Percentiles rank a stretch among this genome's conserved stretches.
Evolutionary conservation across 2,329 filamentous ascomycete genomes (phyloP).

Genomic region (Alternaria infectoria): DNA sequence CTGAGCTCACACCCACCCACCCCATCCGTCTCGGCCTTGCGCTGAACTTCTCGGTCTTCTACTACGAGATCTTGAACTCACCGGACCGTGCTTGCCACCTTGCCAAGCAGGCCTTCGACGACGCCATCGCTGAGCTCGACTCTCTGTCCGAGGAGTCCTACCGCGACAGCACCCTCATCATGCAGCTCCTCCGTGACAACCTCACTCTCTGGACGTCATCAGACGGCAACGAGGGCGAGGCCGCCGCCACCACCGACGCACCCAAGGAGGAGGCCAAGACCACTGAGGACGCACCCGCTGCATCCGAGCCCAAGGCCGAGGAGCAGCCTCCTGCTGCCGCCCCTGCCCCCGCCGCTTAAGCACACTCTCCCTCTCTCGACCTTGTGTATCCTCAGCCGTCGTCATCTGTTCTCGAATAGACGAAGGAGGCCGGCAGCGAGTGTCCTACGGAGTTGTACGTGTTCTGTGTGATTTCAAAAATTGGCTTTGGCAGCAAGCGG

Average conservation of each 20-base stretch:
- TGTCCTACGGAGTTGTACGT: constrained; percentile 48
- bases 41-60: constrained; percentile 99
- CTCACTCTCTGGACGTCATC: constrained; percentile 97
- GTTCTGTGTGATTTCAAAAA: constrained; percentile 48
- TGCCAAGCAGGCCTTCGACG: constrained; percentile 98
- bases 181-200: constrained; percentile 98
- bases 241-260: constrained; percentile 62
- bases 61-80: constrained; percentile 99
- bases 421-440: constrained; percentile 45
- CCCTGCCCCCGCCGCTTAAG: constrained; percentile 43
- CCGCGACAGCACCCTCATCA: constrained; percentile 98
- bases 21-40: constrained; percentile 97
- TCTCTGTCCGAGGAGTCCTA: constrained; percentile 97
- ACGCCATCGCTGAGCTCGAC: constrained; percentile 98
- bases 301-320: constrained; percentile 41
- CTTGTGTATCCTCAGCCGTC: constrained; percentile 43
- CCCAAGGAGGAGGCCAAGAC: constrained; percentile 69
- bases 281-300: constrained; percentile 56
- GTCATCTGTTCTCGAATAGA: constrained; percentile 42
- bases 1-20: constrained; percentile 95
- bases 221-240: constrained; percentile 80
- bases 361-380: constrained; percentile 38
- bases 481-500: constrained; percentile 50
- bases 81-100: constrained; percentile 97
- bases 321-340: constrained; percentile 40